phyloP scores from a whole-genome alignment of 2,329 filamentous ascomycete genomes.

The Pseudogymnoascus sp. region DNA sequence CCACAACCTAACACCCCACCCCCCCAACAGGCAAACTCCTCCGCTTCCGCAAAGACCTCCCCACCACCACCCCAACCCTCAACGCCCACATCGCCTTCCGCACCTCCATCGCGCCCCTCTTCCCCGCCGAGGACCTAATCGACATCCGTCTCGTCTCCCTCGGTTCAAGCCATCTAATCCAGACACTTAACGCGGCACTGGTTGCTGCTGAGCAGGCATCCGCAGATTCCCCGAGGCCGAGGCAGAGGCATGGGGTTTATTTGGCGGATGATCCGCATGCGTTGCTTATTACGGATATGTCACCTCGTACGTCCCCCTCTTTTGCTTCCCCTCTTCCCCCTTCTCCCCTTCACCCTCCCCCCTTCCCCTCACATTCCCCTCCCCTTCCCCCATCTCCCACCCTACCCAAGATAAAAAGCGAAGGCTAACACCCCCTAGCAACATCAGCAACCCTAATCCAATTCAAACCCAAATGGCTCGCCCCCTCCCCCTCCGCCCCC shows the following conservation, averaged over 20 bases:
- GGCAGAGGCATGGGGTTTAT: slow-evolving; percentile 43
- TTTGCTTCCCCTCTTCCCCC: neutral
- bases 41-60: slow-evolving; percentile 51
- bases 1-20: slow-evolving; percentile 16
- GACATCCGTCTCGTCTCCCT: slow-evolving; percentile 47
- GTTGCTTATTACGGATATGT: slow-evolving; percentile 70
- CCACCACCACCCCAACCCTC: slow-evolving; percentile 39
- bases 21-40: slow-evolving; percentile 41
- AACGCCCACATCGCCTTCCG: slow-evolving; percentile 37
- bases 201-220: slow-evolving; percentile 36
- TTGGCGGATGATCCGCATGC: slow-evolving; percentile 52
- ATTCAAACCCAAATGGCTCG: slow-evolving; percentile 81
- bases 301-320: slow-evolving; percentile 30
- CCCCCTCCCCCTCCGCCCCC: slow-evolving; percentile 67
- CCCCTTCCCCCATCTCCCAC: too few species aligned
- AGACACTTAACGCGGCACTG: slow-evolving; percentile 47
- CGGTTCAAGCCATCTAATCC: slow-evolving; percentile 34
- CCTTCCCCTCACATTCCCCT: neutral
- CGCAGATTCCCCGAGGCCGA: slow-evolving; percentile 29
- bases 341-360: neutral
- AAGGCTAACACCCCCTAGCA: slow-evolving; percentile 12
- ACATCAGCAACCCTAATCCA: slow-evolving; percentile 46
- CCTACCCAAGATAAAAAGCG: neutral
- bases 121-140: slow-evolving; percentile 46
- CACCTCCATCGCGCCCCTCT: slow-evolving; percentile 46